A percentile compares a stretch with the other conserved stretches of the same genome.
Conservation (phyloP, 176 grass and related monocot species). For the Raddia distichophylla region DNA sequence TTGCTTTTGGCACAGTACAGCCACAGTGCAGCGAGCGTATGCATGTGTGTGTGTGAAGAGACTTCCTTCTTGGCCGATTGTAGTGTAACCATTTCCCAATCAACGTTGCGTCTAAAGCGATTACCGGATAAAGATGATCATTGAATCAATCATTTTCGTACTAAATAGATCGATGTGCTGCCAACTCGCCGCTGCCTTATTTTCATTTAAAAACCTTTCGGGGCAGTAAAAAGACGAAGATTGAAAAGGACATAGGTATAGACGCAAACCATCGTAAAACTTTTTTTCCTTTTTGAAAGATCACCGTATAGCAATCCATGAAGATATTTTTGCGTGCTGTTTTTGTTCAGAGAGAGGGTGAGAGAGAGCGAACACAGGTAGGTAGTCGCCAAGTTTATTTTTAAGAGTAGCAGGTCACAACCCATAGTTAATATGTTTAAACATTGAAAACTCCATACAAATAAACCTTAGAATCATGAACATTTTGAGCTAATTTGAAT, state of each 20-base stretch:
- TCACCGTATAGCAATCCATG: not conserved
- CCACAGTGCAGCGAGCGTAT: not conserved
- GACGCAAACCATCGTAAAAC: not conserved
- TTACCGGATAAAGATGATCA: slow-evolving; percentile 14
- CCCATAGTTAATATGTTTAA: not conserved
- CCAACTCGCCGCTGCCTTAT: not conserved
- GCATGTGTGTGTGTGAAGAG: slow-evolving; percentile 30
- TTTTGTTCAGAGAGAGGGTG: not conserved
- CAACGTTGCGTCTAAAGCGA: slow-evolving; percentile 30
- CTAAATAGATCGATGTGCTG: slow-evolving; percentile 24
- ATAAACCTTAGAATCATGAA: not conserved
- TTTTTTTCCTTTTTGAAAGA: too few relatives aligned
- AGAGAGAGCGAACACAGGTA: not conserved
- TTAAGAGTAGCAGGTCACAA: not conserved
- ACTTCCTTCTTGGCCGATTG: not conserved
- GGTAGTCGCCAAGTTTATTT: not conserved
- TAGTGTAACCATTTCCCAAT: slow-evolving; percentile 12
- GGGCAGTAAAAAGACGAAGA: not conserved
- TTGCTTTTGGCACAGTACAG: slow-evolving; percentile 15
- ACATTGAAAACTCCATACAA: not conserved
- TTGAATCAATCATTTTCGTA: not conserved
- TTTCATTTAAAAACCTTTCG: too few relatives aligned
- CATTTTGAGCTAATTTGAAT: too few relatives aligned
- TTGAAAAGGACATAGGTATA: not conserved
- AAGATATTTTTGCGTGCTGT: slow-evolving; percentile 15